Conservation (phyloP, 1,139 yeast species). For the Sugiyamaella novakii region DNA sequence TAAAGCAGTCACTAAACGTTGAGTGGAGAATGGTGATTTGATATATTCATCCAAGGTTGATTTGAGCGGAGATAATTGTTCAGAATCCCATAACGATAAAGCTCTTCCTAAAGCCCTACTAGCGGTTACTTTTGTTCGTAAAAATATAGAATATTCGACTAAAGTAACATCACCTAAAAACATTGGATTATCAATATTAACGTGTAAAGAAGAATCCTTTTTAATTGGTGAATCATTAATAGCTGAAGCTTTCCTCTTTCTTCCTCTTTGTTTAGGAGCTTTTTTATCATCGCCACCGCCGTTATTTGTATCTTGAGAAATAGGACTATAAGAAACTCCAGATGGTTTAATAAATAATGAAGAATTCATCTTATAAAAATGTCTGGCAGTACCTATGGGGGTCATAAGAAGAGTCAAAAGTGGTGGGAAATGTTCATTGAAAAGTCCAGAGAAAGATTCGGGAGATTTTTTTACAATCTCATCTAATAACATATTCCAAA, state of each 20-base stretch:
- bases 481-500: constrained; percentile 59
- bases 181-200: constrained; percentile 93
- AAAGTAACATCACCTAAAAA: constrained; percentile 87
- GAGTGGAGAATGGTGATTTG: constrained; percentile 72
- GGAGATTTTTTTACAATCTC: constrained; percentile 44
- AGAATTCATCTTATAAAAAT: constrained; percentile 82
- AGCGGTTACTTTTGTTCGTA: constrained; percentile 75
- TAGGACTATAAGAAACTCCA: constrained; percentile 51
- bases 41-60: constrained; percentile 47
- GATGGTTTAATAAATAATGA: constrained; percentile 77
- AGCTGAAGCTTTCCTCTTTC: constrained; percentile 28
- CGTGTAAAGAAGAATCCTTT: constrained; percentile 33
- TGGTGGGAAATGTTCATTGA: constrained; percentile 56
- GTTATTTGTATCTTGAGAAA: constrained; percentile 20
- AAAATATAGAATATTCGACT: constrained; percentile 72
- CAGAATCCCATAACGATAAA: constrained; percentile 56
- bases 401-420: constrained; percentile 77
- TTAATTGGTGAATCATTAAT: constrained; percentile 8
- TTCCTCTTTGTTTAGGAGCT: constrained; percentile 23
- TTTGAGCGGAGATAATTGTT: constrained; percentile 23
- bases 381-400: constrained; percentile 92
- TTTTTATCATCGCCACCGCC: constrained; percentile 25
- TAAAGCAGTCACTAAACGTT: constrained; percentile 70
- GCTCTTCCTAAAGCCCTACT: constrained; percentile 77
- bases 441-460: constrained; percentile 33